Evolutionary conservation across 139 green algal species (phyloP).

Genomic region (Eudorina sp.): DNA sequence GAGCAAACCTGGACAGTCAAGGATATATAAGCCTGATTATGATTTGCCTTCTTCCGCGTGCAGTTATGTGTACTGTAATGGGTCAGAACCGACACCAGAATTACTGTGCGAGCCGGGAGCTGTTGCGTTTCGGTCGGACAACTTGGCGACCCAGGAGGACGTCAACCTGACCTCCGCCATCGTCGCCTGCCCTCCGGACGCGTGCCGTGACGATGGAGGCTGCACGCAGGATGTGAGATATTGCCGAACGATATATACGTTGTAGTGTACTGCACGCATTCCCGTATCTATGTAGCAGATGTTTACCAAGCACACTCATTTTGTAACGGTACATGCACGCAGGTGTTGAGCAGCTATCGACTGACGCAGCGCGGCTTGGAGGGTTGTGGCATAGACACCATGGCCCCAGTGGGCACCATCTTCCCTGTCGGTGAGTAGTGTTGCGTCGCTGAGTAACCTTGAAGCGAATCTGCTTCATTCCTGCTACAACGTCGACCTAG

Average conservation of each 20-base stretch:
- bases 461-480: too few species aligned
- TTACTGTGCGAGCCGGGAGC: conserved; percentile 33
- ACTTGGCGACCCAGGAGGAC: conserved; percentile 6
- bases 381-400: conserved; percentile 31
- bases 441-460: too few species aligned
- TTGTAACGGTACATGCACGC: too few species aligned
- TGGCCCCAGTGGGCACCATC: conserved; percentile 31
- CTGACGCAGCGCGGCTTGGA: conserved; percentile 1
- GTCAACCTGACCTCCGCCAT: conserved; percentile 7
- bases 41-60: neutral
- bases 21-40: too few species aligned
- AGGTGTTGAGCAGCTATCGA: neutral
- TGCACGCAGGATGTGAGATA: neutral
- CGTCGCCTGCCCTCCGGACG: conserved; percentile 25
- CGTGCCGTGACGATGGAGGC: neutral
- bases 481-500: too few species aligned
- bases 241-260: too few species aligned
- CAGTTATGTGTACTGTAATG: conserved; percentile 24
- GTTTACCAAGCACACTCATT: too few species aligned
- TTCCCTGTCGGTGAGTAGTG: conserved; percentile 1
- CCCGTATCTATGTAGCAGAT: too few species aligned
- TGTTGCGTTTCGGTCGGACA: too few species aligned
- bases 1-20: too few species aligned
- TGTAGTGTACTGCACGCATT: too few species aligned
- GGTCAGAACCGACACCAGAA: neutral